Base-by-base conservation (phyloP, 495 filamentous ascomycete species). In the Penicillium soppii region DNA sequence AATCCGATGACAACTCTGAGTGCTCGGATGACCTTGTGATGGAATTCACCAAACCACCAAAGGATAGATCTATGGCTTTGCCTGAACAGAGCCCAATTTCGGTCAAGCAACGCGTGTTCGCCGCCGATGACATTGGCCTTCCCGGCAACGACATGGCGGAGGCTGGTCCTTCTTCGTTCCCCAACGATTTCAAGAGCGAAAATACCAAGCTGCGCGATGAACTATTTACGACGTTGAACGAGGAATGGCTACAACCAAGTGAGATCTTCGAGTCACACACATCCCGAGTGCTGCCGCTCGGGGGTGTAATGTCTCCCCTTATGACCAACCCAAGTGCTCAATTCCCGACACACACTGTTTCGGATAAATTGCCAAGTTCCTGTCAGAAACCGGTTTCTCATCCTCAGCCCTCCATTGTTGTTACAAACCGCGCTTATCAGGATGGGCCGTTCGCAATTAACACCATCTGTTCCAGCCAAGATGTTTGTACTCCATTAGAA, bases 331-430 rank as follows among this genome's bases (percentile, higher is more conserved):
- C 53, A 12, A 43, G 29, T 12, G 48, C 32, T 22, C 53, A 4
- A 13, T 57, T 57, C 40, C 53, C 49, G n/a, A 35, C 26, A 25
- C 20, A 19, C 33, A 29, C 44, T 25, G 46, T 57, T 20, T 47
- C 48, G 17, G n/a, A n/a, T 35, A 13, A 45, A 8, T n/a, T 51
- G 15, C 27, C 48, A 10, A 39, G 25, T 4, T 32, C 36, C 13
- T 49, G 36, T 2, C 36, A 41, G 26, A 15, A 22, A 20, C 4
- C 4, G 29, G 8, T 10, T 3, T 12, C 10, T 32, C 25, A 27
- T 4, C 5, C 13, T 32, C 10, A 12, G 13, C 7, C 29, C 29
- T 7, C 3, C 29, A 12, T 3, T 12, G 5, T 25, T 26, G 44
- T 1, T 26, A 17, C 5, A 7, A 7, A 10, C 16, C 22, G 4